phyloP scores from a whole-genome alignment of 225 moss, liverwort and hornwort species.

The Anthoceros angustus region DNA sequence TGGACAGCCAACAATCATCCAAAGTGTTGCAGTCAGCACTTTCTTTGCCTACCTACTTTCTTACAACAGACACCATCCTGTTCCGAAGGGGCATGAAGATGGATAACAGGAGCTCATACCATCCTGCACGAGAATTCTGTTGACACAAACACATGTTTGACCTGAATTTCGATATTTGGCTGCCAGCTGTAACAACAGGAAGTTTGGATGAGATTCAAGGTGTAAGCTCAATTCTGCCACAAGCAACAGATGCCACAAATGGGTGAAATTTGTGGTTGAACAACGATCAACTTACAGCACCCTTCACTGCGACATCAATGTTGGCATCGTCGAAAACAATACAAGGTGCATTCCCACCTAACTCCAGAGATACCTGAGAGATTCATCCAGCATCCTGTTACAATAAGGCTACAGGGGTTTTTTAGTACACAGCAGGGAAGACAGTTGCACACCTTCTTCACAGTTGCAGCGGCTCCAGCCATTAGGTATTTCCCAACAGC shows the following conservation, averaged over 20 bases:
- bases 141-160: conserved; percentile 96
- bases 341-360: conserved; percentile 92
- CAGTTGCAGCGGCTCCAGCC: conserved; percentile 79
- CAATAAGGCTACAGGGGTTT: no score
- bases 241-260: neutral
- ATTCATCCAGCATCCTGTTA: no score
- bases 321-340: conserved; percentile 92
- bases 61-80: neutral
- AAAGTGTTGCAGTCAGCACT: neutral
- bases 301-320: conserved; percentile 69
- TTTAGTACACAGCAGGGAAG: no score
- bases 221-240: no score
- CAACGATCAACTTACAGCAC: conserved; percentile 40
- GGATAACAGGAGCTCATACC: conserved; percentile 26
- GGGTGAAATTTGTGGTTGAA: neutral
- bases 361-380: conserved; percentile 69
- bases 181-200: conserved; percentile 32
- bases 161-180: conserved; percentile 84
- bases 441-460: conserved; percentile 54
- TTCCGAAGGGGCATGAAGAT: neutral
- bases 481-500: conserved; percentile 72
- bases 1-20: neutral
- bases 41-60: neutral
- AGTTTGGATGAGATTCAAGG: no score
- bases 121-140: conserved; percentile 92